Evolutionary conservation across 306 rosid species (phyloP), one percentile per base, ranked within the genome.

Genomic region (Corylus heterophylla): DNA sequence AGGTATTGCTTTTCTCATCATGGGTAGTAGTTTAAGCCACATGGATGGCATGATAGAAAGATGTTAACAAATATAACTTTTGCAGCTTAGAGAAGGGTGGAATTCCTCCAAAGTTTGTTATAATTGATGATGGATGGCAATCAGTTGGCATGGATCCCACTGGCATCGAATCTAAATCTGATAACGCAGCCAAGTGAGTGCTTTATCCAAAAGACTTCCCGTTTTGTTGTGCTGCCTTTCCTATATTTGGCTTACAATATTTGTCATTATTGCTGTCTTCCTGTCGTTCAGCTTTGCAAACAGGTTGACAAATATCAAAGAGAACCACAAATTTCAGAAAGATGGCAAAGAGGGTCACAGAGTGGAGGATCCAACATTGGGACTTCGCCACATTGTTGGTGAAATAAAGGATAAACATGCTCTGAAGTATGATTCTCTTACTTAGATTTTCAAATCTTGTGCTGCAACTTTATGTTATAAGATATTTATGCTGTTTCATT

Each of bases 41-140:
- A 22, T 61, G 47, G 29, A 69, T 74, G 79, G 74, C 78, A 52
- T 73, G 67, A 8, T 12, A 29, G 13, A 48, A 51, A 48, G 18
- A 69, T 66, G 17, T 35, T 27, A 58, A 48, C 39, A 75, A 49
- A 9, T 71, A 54, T 50, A n/a, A 20, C 2, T 69, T 18, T 85
- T 85, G 77, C 83, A 91, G 98, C 87, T 79, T 93, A 2, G 89
- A 86, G 84, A 76, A 83, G 20, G 97, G 98, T 78, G 97, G 98
- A 77, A 80, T 89, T 80, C 92, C 95, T 71, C 89, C 93, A 5
- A 91, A 90, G 74, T 93, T 93, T 81, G 91, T 93, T 29, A 93
- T 93, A 76, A 91, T 93, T 35, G 98, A 91, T 29, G 98, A 93
- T 52, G 95, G 97, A 54, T 93, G 98, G 98, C 98, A 93, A 80